Base-by-base conservation (phyloP, 768 basidiomycete genomes). In the Podaxis rugospora region DNA sequence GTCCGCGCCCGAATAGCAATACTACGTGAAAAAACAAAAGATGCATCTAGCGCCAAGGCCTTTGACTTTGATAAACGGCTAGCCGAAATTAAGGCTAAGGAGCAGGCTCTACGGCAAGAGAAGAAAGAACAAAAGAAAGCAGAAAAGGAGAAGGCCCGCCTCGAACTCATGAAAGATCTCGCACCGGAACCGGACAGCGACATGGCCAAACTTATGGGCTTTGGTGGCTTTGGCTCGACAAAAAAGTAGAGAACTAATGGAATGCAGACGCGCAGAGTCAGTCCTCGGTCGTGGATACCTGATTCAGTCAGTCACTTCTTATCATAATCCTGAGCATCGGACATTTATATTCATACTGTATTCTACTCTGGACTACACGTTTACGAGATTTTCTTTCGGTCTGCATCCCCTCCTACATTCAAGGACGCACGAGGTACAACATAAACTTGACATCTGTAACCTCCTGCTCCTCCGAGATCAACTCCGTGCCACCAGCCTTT, bases 31-130 rank as follows among this genome's bases (percentile, higher is more conserved):
- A 88, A 87, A 72, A 95, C 95, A 1, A 89, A 87, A 63, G 87
- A 90, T 44, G 87, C 88, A 6, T 86, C 93, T 0, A 79, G 83
- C 27, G 89, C 92, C 0, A 97, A 97, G 70, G 84, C 88, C n/a
- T 99, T 85, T 69, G 96, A 99, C 75, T 99, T 99, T 75, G 89
- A 95, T 68, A 78, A 90, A 68, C 90, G 97, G 27, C 75, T 98
- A 11, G 85, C 86, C 35, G 91, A 94, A 66, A 85, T 98, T 54
- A 86, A 85, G 65, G 85, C 82, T 28, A 87, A 84, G 65, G 93
- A 95, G 71, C 76, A 78, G 9, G 78, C 83, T 0, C 73, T 83
- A 25, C 84, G 91, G 11, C 84, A 85, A 35, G 82, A 88, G 72
- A 89, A 88, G 74, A 95, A 92, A 67, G 83, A 87, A 7, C 83